Percentiles rank a stretch among this genome's conserved stretches.
These are phyloP conservation scores for Aleurites moluccanus DNA, from an alignment of 441 rosid genomes.

Conservation along the genomic window DNA sequence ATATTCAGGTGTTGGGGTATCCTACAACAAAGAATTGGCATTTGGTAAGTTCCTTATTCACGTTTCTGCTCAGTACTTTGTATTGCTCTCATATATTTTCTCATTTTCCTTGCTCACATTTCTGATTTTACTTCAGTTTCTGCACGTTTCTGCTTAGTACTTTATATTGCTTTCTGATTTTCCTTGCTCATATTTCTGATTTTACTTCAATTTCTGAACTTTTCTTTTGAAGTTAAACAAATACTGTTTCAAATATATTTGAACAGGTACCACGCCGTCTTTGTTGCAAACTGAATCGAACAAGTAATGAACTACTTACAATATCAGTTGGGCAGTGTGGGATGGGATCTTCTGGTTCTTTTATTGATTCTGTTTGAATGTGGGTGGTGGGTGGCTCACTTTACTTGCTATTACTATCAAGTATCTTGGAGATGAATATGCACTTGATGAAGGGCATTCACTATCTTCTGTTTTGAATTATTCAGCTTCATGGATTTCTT, in stretches of 20 bases:
- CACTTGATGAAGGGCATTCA: slow-evolving; percentile 29
- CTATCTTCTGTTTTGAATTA: slow-evolving; percentile 27
- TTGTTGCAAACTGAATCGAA: slow-evolving; percentile 67
- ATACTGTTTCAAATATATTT: neutral
- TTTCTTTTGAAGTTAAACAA: neutral
- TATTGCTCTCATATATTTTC: neutral
- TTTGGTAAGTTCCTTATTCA: slow-evolving; percentile 47
- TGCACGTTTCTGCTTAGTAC: neutral
- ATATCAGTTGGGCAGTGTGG: slow-evolving; percentile 71
- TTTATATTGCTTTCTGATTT: neutral
- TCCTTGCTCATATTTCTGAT: neutral
- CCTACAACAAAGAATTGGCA: slow-evolving; percentile 71
- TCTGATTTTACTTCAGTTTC: neutral
- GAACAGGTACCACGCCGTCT: slow-evolving; percentile 71
- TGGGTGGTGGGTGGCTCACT: slow-evolving; percentile 17
- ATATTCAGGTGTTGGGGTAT: slow-evolving; percentile 55
- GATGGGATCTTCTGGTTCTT: slow-evolving; percentile 47
- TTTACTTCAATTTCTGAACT: neutral
- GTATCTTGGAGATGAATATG: slow-evolving; percentile 26
- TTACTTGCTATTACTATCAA: slow-evolving; percentile 3
- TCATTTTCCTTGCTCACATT: neutral
- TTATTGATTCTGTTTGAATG: slow-evolving; percentile 40
- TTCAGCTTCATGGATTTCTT: slow-evolving; percentile 20
- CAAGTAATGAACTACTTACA: slow-evolving; percentile 45
- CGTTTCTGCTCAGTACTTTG: neutral